These are phyloP conservation scores for Magnaporthales sp. DNA, from an alignment of 2,329 filamentous ascomycete genomes.

Conservation along the genomic window DNA sequence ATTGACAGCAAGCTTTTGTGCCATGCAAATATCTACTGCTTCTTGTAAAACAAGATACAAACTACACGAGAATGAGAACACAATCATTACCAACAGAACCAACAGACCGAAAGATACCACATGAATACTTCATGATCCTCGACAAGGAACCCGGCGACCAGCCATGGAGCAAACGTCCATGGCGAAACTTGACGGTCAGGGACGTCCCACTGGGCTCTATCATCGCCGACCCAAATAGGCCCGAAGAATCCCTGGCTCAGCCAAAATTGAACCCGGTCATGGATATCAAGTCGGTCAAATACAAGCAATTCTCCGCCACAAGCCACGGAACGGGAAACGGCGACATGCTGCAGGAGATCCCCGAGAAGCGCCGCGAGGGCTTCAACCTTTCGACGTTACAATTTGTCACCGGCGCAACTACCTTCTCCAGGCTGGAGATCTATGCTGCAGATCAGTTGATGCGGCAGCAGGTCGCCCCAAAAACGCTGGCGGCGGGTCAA, in stretches of 20 bases:
- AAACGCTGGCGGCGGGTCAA: background rate
- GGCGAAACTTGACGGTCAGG: background rate
- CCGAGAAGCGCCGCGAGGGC: background rate
- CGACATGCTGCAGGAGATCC: background rate
- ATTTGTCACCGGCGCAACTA: background rate
- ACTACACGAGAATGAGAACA: background rate
- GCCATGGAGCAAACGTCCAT: background rate
- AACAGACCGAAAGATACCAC: background rate
- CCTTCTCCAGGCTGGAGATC: background rate
- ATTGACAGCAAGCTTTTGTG: background rate
- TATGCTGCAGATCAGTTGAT: background rate
- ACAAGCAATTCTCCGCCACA: background rate
- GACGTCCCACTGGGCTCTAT: background rate
- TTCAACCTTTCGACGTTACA: background rate
- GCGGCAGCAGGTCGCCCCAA: background rate
- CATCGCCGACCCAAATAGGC: background rate
- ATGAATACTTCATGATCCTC: background rate
- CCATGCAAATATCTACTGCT: background rate
- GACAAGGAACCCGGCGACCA: background rate
- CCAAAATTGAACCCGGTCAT: background rate
- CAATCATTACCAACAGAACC: background rate
- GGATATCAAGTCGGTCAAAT: background rate
- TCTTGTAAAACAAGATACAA: background rate
- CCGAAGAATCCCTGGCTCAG: background rate
- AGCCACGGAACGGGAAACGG: background rate